Percentiles rank a stretch among this genome's conserved stretches.
Conservation (phyloP, 129 eudicot species). For the Centrapalus pauciflorus region DNA sequence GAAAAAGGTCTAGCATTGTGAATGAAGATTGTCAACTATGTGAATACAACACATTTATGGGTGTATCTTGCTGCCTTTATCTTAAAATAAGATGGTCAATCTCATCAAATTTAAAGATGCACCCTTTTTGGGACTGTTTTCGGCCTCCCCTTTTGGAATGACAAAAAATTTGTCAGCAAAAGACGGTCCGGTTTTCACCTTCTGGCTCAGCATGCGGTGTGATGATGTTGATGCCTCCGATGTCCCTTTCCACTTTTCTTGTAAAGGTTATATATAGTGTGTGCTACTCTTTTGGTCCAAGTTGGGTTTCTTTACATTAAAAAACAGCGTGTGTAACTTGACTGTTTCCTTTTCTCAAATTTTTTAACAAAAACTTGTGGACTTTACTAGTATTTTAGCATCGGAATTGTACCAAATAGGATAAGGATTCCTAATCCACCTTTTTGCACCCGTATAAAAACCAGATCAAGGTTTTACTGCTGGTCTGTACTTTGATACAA, state of each 20-base stretch:
- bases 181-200: neutral
- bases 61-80: neutral
- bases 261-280: slow-evolving; percentile 6
- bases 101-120: neutral
- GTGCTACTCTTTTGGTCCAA: slow-evolving; percentile 20
- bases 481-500: neutral
- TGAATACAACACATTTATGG: neutral
- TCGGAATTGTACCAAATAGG: neutral
- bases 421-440: slow-evolving; percentile 13
- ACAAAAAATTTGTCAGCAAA: slow-evolving; percentile 1
- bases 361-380: neutral
- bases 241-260: slow-evolving; percentile 22
- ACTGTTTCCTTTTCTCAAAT: slow-evolving; percentile 15
- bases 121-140: slow-evolving; percentile 8
- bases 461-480: neutral
- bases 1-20: neutral
- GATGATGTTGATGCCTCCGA: slow-evolving; percentile 9
- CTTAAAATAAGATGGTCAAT: neutral
- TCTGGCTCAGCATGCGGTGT: slow-evolving; percentile 18
- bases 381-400: neutral
- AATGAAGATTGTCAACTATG: too few species aligned
- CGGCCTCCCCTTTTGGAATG: neutral
- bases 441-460: slow-evolving; percentile 7
- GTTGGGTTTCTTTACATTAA: neutral
- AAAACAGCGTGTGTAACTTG: neutral